Conservation (phyloP, 768 basidiomycete species). For the Crassisporium funariophilum region DNA sequence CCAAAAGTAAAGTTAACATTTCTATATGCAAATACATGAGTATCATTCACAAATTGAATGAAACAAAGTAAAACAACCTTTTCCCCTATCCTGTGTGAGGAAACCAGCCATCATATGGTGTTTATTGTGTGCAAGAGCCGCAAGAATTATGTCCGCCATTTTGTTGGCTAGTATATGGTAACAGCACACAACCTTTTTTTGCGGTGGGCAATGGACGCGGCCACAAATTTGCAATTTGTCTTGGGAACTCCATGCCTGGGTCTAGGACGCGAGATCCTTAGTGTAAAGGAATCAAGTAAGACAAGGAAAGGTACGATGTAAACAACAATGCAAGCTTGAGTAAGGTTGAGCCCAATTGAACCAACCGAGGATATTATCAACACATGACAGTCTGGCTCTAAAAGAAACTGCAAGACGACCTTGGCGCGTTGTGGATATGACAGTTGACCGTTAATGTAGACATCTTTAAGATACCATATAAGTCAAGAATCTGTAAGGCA, state of each 20-base stretch:
- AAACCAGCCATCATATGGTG: constrained; percentile 27
- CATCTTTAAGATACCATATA: constrained; percentile 6
- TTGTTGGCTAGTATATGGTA: constrained; percentile 25
- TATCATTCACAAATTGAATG: no score
- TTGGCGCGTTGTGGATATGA: constrained; percentile 1
- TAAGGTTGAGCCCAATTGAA: constrained; percentile 9
- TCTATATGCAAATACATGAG: no score
- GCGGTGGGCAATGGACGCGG: constrained; percentile 25
- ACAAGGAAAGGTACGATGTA: constrained; percentile 6
- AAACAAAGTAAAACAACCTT: no score
- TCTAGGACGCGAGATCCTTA: constrained; percentile 9
- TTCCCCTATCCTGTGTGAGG: no score
- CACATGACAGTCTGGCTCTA: constrained; percentile 1
- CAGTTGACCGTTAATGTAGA: constrained; percentile 6
- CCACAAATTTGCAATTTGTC: constrained; percentile 26
- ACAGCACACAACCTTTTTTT: constrained; percentile 19
- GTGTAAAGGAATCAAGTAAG: background rate
- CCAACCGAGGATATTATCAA: constrained; percentile 16
- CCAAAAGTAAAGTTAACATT: no score
- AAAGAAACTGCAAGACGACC: constrained; percentile 5
- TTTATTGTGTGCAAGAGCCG: constrained; percentile 22
- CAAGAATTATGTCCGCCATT: constrained; percentile 24
- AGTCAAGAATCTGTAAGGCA: constrained; percentile 8
- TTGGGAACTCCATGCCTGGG: constrained; percentile 30
- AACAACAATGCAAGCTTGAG: constrained; percentile 4